Evolutionary conservation across 108 stramenopile genomes (phyloP), one percentile per base, ranked within the genome.

Genomic region (Nannochloropsis gaditana): DNA sequence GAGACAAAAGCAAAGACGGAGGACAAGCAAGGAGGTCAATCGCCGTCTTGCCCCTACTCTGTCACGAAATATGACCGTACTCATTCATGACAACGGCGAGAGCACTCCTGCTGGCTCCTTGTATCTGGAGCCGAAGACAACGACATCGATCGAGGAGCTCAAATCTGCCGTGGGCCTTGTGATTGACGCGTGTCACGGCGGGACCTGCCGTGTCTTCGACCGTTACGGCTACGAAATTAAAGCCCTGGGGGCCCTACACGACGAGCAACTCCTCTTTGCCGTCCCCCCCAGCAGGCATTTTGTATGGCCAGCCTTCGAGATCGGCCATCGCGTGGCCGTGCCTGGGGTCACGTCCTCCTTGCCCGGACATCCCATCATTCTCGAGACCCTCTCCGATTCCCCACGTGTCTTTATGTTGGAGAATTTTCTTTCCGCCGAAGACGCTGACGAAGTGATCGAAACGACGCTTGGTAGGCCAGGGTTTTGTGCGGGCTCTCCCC

Each of bases 341-440:
- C 59, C 59, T 6, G 59, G 59, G n/a, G 59, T 73, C 19, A 73
- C 59, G 15, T 73, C 59, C 6, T 73, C 59, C 4, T n/a, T 73
- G 19, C 59, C 59, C 19, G 87, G 87, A 8, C 44, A 87, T 9
- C 86, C 88, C 45, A 90, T 91, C 21, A 8, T 83, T 2, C 82
- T 91, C 41, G 89, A 89, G 86, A 91, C 89, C 1, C 45, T 91
- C 1, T 85, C 87, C 17, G 84, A 86, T 44, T 86, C 84, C 2
- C 90, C 90, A 19, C 43, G 90, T 17, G 84, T 91, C 17, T 90
- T 88, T 82, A 43, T 43, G 19, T 11, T 91, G 1, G 43, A 87
- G 44, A 91, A 91, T 44, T 90, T 91, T 87, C 80, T 91, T 83
- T 87, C 85, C 42, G 43, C 44, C 44, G 45, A 88, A 19, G 90